Conservation (phyloP, 2,329 filamentous ascomycete species). For the Capronia epimyces region DNA sequence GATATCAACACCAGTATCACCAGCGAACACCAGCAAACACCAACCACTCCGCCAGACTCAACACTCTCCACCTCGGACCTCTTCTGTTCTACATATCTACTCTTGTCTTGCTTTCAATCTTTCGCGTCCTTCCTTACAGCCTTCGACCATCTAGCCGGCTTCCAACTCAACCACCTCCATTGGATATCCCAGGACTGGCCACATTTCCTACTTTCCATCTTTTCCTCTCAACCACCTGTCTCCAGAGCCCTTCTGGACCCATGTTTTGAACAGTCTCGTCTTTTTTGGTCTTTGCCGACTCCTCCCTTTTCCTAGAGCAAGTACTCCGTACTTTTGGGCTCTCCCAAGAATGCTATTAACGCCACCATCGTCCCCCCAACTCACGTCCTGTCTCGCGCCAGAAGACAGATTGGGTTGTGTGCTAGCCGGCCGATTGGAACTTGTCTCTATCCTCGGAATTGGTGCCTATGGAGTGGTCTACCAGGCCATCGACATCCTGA, state of each 20-base stretch:
- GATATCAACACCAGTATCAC: slow-evolving; percentile 20
- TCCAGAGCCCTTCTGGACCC: slow-evolving; percentile 26
- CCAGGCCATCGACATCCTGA: slow-evolving; percentile 76
- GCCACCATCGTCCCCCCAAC: slow-evolving; percentile 41
- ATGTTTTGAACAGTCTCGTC: slow-evolving; percentile 29
- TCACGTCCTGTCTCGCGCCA: slow-evolving; percentile 56
- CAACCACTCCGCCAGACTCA: slow-evolving; percentile 10
- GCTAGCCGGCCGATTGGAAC: slow-evolving; percentile 74
- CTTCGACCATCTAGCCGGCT: background rate
- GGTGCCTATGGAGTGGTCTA: slow-evolving; percentile 98
- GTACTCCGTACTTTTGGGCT: slow-evolving; percentile 34
- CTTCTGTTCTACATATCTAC: slow-evolving; percentile 11
- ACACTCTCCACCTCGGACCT: slow-evolving; percentile 5
- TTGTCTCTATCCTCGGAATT: slow-evolving; percentile 80
- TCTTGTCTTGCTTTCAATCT: slow-evolving; percentile 3
- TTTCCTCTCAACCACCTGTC: slow-evolving; percentile 21
- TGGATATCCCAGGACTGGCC: slow-evolving; percentile 19
- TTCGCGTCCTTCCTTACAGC: slow-evolving; percentile 17
- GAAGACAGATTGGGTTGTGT: slow-evolving; percentile 82
- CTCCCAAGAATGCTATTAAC: slow-evolving; percentile 45
- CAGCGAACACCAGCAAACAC: slow-evolving; percentile 16
- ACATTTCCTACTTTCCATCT: slow-evolving; percentile 15
- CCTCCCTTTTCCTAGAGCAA: slow-evolving; percentile 26
- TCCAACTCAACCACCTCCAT: too few species aligned
- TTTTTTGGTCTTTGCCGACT: slow-evolving; percentile 27